Percentiles rank a stretch among this genome's conserved stretches.
Conservation (phyloP, 2,329 filamentous ascomycete species). For the Fusarium protoensiforme region DNA sequence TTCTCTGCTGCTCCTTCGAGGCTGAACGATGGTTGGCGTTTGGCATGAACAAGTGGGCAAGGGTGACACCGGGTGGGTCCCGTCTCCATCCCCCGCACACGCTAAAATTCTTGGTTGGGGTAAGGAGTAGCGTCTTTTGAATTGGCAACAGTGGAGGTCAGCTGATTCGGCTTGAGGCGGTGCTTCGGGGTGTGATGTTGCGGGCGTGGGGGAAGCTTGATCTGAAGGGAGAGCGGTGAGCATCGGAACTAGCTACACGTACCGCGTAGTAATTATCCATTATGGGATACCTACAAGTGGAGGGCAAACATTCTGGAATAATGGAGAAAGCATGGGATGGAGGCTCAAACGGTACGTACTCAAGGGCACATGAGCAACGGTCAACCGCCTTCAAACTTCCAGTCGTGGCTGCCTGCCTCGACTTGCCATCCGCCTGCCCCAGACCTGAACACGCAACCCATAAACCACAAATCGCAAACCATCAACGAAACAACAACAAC, state of each 20-base stretch:
- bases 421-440: background rate
- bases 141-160: background rate
- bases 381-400: background rate
- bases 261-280: background rate
- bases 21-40: background rate
- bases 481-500: background rate
- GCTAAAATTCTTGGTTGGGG: slow-evolving; percentile 1
- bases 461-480: background rate
- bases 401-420: background rate
- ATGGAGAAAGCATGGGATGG: background rate
- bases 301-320: background rate
- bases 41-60: background rate
- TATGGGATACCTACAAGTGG: background rate
- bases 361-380: background rate
- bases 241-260: background rate
- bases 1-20: background rate
- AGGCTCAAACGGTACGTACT: background rate
- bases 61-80: background rate
- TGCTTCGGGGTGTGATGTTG: background rate
- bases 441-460: background rate
- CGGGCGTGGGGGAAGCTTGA: background rate
- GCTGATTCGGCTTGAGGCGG: background rate
- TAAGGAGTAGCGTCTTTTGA: background rate
- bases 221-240: background rate
- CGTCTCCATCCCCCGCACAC: background rate